phyloP scores from a whole-genome alignment of 768 basidiomycete species.

The Suillus decipiens region DNA sequence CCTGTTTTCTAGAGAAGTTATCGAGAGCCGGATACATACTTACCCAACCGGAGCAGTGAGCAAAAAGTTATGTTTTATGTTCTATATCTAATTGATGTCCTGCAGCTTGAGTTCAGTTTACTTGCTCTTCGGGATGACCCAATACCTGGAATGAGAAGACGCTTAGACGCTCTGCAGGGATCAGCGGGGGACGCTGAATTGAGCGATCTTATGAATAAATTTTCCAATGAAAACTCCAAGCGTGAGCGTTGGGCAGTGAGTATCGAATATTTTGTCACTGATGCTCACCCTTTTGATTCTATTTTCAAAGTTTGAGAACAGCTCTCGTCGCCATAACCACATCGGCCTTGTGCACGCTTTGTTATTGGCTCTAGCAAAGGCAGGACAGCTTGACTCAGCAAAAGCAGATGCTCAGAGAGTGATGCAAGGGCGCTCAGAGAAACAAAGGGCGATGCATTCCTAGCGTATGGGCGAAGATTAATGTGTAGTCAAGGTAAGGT shows the following conservation, averaged over 20 bases:
- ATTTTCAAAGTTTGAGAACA: slow-evolving; percentile 75
- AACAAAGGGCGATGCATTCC: slow-evolving; percentile 41
- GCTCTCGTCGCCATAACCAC: slow-evolving; percentile 84
- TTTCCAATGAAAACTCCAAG: slow-evolving; percentile 71
- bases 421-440: slow-evolving; percentile 46
- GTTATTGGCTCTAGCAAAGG: slow-evolving; percentile 71
- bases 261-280: slow-evolving; percentile 18
- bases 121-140: slow-evolving; percentile 86
- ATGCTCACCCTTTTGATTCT: slow-evolving; percentile 14
- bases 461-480: slow-evolving; percentile 47
- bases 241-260: slow-evolving; percentile 82
- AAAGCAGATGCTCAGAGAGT: slow-evolving; percentile 45
- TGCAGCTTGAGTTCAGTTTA: slow-evolving; percentile 88
- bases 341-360: slow-evolving; percentile 79
- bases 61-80: slow-evolving; percentile 1
- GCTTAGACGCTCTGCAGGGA: slow-evolving; percentile 51
- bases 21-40: slow-evolving; percentile 85
- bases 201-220: slow-evolving; percentile 53
- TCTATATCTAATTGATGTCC: slow-evolving; percentile 15
- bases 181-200: slow-evolving; percentile 45
- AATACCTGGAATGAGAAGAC: slow-evolving; percentile 63
- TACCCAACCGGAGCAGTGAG: slow-evolving; percentile 88
- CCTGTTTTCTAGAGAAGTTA: slow-evolving; percentile 60
- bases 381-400: slow-evolving; percentile 58
- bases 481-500: background rate